Conservation (phyloP, 768 basidiomycete genomes). For the Pseudohyphozyma bogoriensis region DNA sequence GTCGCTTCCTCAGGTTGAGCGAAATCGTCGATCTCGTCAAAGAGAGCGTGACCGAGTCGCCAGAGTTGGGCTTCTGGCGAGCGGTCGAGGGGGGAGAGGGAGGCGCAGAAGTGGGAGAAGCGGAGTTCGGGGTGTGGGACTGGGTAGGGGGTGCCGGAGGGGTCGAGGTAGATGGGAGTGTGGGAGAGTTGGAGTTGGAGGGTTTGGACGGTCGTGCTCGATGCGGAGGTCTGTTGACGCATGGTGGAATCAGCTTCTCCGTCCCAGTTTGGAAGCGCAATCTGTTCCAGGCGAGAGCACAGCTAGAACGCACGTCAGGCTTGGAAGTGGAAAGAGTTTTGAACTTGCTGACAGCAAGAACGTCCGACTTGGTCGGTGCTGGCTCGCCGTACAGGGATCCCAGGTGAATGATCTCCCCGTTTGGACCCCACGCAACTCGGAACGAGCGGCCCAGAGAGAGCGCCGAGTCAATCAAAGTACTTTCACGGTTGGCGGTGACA, state of each 20-base stretch:
- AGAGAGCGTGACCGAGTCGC: conserved; percentile 77
- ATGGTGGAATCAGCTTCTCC: background rate
- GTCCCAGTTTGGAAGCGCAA: background rate
- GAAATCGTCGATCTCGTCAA: conserved; percentile 64
- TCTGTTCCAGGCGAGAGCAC: background rate
- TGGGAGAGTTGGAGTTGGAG: conserved; percentile 62
- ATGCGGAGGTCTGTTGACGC: background rate
- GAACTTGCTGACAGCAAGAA: conserved; percentile 50
- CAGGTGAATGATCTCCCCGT: conserved; percentile 61
- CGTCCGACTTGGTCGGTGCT: conserved; percentile 43
- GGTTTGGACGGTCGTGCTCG: conserved; percentile 52
- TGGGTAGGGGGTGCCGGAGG: conserved; percentile 70
- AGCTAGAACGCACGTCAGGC: too few relatives aligned
- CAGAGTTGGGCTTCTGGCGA: conserved; percentile 70
- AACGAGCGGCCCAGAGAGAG: conserved; percentile 77
- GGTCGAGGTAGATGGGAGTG: conserved; percentile 52
- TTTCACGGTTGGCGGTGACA: conserved; percentile 55
- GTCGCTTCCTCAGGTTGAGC: conserved; percentile 39
- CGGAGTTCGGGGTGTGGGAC: conserved; percentile 60
- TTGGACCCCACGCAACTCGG: conserved; percentile 80
- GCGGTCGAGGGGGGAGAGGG: conserved; percentile 59
- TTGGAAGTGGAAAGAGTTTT: background rate
- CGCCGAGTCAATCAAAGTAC: conserved; percentile 64
- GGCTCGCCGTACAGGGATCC: conserved; percentile 47
- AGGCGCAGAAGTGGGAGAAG: conserved; percentile 64